Percentiles rank a stretch among this genome's conserved stretches.
These are phyloP conservation scores for Pisolithus thermaeus DNA, from an alignment of 1,284 basidiomycete species.

Conservation along the genomic window DNA sequence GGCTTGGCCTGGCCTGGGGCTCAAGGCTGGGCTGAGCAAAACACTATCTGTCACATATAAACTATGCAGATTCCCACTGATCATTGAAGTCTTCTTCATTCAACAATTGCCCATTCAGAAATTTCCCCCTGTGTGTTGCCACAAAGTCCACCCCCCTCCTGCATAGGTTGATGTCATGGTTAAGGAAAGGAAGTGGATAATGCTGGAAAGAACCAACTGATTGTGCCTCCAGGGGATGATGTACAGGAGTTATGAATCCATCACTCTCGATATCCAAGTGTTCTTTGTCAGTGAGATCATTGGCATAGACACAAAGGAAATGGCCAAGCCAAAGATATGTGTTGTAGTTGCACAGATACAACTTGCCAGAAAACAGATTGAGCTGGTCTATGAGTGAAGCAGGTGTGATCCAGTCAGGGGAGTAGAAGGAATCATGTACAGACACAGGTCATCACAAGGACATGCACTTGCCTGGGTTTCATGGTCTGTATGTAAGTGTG, in stretches of 20 bases:
- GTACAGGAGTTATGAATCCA: conserved; percentile 7
- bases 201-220: conserved; percentile 20
- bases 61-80: too few species aligned
- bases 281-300: conserved; percentile 1
- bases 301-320: conserved; percentile 17
- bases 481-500: too few species aligned
- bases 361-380: too few species aligned
- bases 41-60: too few species aligned
- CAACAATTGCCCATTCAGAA: conserved; percentile 32
- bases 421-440: too few species aligned
- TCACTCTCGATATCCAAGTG: conserved; percentile 3
- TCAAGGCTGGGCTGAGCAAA: too few species aligned
- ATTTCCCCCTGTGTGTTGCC: conserved; percentile 38
- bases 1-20: too few species aligned
- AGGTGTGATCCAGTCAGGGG: too few species aligned
- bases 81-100: conserved; percentile 20
- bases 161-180: conserved; percentile 30
- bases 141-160: conserved; percentile 36
- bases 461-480: too few species aligned
- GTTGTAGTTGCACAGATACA: conserved; percentile 4
- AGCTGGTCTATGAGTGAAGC: too few species aligned
- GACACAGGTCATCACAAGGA: too few species aligned
- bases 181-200: conserved; percentile 31
- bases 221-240: conserved; percentile 1
- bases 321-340: conserved; percentile 17